Percentiles rank a stretch among this genome's conserved stretches.
These are phyloP conservation scores for Pterulicium gracile DNA, from an alignment of 1,284 basidiomycete genomes.

Conservation along the genomic window DNA sequence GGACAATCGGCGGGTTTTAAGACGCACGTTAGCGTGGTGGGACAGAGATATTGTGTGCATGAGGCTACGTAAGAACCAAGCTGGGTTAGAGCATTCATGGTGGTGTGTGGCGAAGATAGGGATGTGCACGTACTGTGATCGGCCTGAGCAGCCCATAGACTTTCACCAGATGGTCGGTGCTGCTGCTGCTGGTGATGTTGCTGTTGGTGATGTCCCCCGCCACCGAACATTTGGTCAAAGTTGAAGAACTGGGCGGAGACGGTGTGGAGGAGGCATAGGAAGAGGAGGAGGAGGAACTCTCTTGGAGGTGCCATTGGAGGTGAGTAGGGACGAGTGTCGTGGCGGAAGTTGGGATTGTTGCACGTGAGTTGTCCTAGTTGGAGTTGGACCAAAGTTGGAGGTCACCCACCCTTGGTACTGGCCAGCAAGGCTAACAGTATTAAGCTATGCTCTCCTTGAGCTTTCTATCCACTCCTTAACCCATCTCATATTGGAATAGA, in stretches of 20 bases:
- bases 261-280: slow-evolving; percentile 10
- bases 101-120: too few species aligned
- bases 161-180: slow-evolving; percentile 15
- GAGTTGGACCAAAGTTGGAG: too few species aligned
- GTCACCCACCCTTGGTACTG: too few species aligned
- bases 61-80: too few species aligned
- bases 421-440: too few species aligned
- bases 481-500: too few species aligned
- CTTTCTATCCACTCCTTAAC: too few species aligned
- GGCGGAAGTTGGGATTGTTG: background rate
- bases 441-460: too few species aligned
- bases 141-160: slow-evolving; percentile 28
- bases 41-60: slow-evolving; percentile 22
- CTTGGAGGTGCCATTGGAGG: too few species aligned
- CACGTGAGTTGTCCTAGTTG: too few species aligned
- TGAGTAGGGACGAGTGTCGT: too few species aligned
- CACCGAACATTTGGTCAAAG: slow-evolving; percentile 31
- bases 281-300: slow-evolving; percentile 4
- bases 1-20: slow-evolving; percentile 28
- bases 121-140: slow-evolving; percentile 26
- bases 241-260: slow-evolving; percentile 28
- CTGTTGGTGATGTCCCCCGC: slow-evolving; percentile 7
- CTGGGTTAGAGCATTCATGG: too few species aligned
- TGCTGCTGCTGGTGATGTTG: slow-evolving; percentile 25
- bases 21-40: slow-evolving; percentile 29